Percentiles rank a stretch among this genome's conserved stretches.
Evolutionary conservation across 179 eudicot species (phyloP).

Genomic region (Spergularia azorica): DNA sequence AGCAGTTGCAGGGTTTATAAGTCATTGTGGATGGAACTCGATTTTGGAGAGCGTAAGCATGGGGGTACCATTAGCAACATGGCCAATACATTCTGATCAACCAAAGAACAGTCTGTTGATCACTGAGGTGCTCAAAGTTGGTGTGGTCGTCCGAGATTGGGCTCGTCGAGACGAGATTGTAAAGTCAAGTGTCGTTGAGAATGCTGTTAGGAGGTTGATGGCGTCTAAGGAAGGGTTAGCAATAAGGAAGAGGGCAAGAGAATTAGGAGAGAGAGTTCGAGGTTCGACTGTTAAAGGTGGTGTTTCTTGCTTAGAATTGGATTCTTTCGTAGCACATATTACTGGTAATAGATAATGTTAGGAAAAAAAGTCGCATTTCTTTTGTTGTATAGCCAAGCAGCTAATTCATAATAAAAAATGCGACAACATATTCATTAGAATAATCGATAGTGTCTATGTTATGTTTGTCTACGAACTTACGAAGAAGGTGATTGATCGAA

Average conservation of each 20-base stretch:
- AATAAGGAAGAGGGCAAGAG: constrained; percentile 43
- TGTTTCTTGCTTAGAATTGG: constrained; percentile 34
- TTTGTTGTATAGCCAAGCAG: too few species aligned
- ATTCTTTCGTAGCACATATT: constrained; percentile 52
- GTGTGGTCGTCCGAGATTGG: constrained; percentile 47
- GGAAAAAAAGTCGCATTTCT: too few species aligned
- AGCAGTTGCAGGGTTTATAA: constrained; percentile 57
- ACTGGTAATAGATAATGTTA: constrained; percentile 27
- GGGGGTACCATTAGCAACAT: constrained; percentile 71
- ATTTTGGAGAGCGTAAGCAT: constrained; percentile 53
- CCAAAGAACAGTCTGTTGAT: constrained; percentile 46
- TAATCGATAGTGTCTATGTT: too few species aligned
- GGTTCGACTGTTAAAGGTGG: constrained; percentile 40
- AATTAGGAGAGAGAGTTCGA: constrained; percentile 25
- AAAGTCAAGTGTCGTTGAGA: constrained; percentile 28
- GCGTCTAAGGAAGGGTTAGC: constrained; percentile 44
- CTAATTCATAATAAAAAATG: too few species aligned
- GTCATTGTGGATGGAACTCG: constrained; percentile 82
- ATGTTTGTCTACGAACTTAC: too few species aligned
- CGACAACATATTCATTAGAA: too few species aligned
- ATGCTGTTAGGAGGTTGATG: constrained; percentile 45
- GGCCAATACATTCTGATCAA: constrained; percentile 79
- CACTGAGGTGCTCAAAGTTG: constrained; percentile 39
- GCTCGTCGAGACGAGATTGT: constrained; percentile 25
- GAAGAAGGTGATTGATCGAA: too few species aligned